A percentile compares a stretch with the other conserved stretches of the same genome.
Evolutionary conservation across 2,329 filamentous ascomycete genomes (phyloP).

Genomic region (Fusarium acutatum): DNA sequence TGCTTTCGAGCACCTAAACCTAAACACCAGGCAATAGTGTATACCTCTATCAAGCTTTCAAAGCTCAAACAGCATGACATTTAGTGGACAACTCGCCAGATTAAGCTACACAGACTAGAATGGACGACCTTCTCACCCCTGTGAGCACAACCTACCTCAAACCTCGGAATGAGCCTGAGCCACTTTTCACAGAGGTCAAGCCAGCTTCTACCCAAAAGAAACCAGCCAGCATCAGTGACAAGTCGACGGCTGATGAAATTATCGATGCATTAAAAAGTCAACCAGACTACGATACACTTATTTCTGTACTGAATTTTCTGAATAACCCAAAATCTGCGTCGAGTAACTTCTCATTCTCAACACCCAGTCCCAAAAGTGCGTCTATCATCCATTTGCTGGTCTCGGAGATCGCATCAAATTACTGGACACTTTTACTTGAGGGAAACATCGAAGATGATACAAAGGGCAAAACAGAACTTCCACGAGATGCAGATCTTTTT

Average conservation of each 20-base stretch:
- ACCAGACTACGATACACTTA: constrained; percentile 67
- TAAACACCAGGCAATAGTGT: background rate
- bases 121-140: constrained; percentile 66
- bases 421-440: constrained; percentile 74
- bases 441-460: constrained; percentile 40
- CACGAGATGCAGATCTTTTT: constrained; percentile 59
- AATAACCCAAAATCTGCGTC: constrained; percentile 35
- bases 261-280: constrained; percentile 69
- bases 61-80: background rate
- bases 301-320: constrained; percentile 63
- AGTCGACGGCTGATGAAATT: constrained; percentile 57
- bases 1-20: background rate
- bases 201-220: constrained; percentile 15
- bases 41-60: background rate
- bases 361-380: constrained; percentile 72
- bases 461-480: constrained; percentile 10
- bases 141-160: constrained; percentile 62
- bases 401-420: constrained; percentile 79
- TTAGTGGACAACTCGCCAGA: background rate
- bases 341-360: constrained; percentile 38
- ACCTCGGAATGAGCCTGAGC: constrained; percentile 46
- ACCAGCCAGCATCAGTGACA: background rate
- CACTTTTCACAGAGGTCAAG: constrained; percentile 51
- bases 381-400: constrained; percentile 81
- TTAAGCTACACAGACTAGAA: constrained; percentile 38